phyloP scores from a whole-genome alignment of 2,329 filamentous ascomycete genomes.

The Calonectria pseudoreteaudii region DNA sequence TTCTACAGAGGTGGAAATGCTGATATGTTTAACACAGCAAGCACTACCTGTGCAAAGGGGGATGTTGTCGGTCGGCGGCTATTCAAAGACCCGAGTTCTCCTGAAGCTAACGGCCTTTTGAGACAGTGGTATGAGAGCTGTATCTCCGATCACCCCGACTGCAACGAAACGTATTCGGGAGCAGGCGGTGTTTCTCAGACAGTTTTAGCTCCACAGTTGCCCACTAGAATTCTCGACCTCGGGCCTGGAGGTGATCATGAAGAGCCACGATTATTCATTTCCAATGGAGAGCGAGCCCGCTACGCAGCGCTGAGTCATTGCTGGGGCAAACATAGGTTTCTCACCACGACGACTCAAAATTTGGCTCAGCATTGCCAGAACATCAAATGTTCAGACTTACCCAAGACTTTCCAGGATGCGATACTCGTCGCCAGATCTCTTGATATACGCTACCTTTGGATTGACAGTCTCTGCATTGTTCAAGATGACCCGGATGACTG shows the following conservation, averaged over 20 bases:
- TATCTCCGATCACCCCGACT: neutral
- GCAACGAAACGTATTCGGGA: neutral
- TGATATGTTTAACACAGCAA: neutral
- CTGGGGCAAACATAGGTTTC: neutral
- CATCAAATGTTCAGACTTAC: neutral
- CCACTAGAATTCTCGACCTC: neutral
- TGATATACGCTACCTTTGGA: slow-evolving; percentile 28
- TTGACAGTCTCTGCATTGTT: slow-evolving; percentile 36
- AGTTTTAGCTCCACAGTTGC: neutral
- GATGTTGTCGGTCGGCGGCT: neutral
- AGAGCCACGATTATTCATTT: neutral
- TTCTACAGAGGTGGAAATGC: neutral
- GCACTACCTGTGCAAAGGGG: neutral
- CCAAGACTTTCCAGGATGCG: neutral
- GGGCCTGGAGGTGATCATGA: neutral
- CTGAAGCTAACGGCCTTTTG: neutral
- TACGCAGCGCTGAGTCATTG: neutral
- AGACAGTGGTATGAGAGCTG: neutral
- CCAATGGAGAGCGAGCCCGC: neutral
- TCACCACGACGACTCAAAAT: neutral
- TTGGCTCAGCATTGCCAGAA: neutral
- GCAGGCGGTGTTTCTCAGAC: neutral
- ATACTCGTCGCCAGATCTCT: neutral
- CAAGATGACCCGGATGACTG: slow-evolving; percentile 30
- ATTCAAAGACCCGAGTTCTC: neutral